These are phyloP conservation scores for Aspergillus sp. DNA, from an alignment of 2,329 filamentous ascomycete species.

Conservation along the genomic window DNA sequence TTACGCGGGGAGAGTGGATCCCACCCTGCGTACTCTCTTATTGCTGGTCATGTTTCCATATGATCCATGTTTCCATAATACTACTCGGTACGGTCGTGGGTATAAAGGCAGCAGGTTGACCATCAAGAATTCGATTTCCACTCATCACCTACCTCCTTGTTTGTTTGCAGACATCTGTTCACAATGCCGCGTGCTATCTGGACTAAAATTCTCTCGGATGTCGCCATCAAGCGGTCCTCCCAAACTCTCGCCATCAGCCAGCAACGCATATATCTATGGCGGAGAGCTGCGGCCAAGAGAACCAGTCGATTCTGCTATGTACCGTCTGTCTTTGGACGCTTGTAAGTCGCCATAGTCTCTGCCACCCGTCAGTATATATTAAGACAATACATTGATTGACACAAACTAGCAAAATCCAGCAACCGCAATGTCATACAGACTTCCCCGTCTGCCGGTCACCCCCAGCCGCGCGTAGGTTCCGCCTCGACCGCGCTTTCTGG, in stretches of 20 bases:
- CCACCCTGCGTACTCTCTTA: too few species aligned
- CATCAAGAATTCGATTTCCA: too few species aligned
- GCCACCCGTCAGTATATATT: neutral
- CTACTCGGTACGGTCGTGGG: too few species aligned
- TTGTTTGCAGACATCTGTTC: too few species aligned
- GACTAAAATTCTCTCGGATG: conserved; percentile 25
- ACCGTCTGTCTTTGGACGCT: conserved; percentile 59
- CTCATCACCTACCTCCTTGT: too few species aligned
- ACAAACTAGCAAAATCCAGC: too few species aligned
- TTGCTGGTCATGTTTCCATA: too few species aligned
- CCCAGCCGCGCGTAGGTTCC: conserved; percentile 70
- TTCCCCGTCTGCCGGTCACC: conserved; percentile 31
- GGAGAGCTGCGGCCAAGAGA: conserved; percentile 69
- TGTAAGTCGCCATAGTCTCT: conserved; percentile 9
- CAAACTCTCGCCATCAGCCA: conserved; percentile 65
- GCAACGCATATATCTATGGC: conserved; percentile 71
- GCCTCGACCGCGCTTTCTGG: conserved; percentile 68
- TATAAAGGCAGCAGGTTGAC: too few species aligned
- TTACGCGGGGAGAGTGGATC: too few species aligned
- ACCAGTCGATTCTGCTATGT: conserved; percentile 72
- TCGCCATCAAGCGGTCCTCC: conserved; percentile 61
- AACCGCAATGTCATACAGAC: too few species aligned
- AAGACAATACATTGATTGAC: too few species aligned
- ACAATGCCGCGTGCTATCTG: conserved; percentile 18
- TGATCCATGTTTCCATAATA: too few species aligned